A percentile compares a stretch with the other conserved stretches of the same genome.
phyloP scores from a whole-genome alignment of 2,329 filamentous ascomycete genomes.

The Alternaria tenuissima region DNA sequence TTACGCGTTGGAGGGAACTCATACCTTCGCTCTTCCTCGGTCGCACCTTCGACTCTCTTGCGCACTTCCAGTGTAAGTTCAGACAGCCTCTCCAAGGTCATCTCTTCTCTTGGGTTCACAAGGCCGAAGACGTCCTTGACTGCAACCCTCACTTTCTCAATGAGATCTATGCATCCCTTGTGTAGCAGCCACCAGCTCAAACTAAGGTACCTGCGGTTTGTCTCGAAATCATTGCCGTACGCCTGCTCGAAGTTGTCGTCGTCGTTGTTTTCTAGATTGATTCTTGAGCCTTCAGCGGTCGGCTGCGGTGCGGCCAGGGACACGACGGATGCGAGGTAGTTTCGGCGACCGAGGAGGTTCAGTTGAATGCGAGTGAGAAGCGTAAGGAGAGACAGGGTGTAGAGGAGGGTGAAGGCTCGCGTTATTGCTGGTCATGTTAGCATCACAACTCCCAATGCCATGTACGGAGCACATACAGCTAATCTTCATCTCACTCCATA shows the following conservation, averaged over 20 bases:
- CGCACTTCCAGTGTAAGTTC: slow-evolving; percentile 84
- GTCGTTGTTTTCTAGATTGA: slow-evolving; percentile 91
- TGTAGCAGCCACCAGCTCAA: slow-evolving; percentile 99
- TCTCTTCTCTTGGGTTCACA: slow-evolving; percentile 85
- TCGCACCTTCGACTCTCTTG: slow-evolving; percentile 81
- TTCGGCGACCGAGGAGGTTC: slow-evolving; percentile 92
- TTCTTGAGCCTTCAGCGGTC: slow-evolving; percentile 73
- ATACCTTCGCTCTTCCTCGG: slow-evolving; percentile 68
- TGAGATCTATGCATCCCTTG: slow-evolving; percentile 83
- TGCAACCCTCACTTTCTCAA: slow-evolving; percentile 81
- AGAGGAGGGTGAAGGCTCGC: slow-evolving; percentile 87
- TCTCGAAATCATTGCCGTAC: slow-evolving; percentile 94
- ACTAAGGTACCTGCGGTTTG: slow-evolving; percentile 91
- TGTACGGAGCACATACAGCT: slow-evolving; percentile 70
- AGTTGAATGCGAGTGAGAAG: slow-evolving; percentile 95
- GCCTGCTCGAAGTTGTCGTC: slow-evolving; percentile 83
- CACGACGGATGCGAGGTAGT: slow-evolving; percentile 94
- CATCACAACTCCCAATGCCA: slow-evolving; percentile 13
- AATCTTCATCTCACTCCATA: slow-evolving; percentile 98
- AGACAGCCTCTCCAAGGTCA: slow-evolving; percentile 81
- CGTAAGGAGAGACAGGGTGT: slow-evolving; percentile 86
- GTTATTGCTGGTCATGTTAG: slow-evolving; percentile 73
- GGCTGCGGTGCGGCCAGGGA: slow-evolving; percentile 77
- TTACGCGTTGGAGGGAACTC: slow-evolving; percentile 12
- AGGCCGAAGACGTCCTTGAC: slow-evolving; percentile 90